Percentiles rank a stretch among this genome's conserved stretches.
Evolutionary conservation across 169 alveolate species (phyloP).

Genomic region (Plasmodium inui): DNA sequence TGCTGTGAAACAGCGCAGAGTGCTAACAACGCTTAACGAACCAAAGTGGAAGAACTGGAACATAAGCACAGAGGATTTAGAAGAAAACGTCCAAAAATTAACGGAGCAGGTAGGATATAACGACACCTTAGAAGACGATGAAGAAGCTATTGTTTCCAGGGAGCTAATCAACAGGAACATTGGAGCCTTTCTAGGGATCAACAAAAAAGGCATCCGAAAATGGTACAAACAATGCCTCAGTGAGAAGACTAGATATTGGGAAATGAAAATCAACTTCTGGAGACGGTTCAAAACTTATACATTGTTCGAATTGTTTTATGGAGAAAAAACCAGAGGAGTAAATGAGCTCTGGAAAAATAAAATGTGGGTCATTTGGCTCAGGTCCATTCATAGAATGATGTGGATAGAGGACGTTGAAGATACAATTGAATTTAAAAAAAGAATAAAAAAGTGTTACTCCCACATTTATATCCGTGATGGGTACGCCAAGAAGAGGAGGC

Average conservation of each 20-base stretch:
- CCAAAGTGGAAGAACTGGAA: neutral
- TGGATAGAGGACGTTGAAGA: conserved; percentile 32
- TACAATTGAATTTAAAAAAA: neutral
- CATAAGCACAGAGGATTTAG: neutral
- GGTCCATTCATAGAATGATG: neutral
- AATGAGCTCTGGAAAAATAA: conserved; percentile 8
- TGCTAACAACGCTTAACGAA: neutral
- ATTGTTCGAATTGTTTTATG: neutral
- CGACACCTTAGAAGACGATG: neutral
- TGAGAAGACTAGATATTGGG: conserved; percentile 10
- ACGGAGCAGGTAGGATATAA: neutral
- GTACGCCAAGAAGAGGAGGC: conserved; percentile 1
- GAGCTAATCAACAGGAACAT: neutral
- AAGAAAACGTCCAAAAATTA: neutral
- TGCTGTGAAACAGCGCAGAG: neutral
- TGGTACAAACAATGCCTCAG: conserved; percentile 7
- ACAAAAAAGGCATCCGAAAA: neutral
- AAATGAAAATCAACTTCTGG: neutral
- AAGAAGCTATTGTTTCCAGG: neutral
- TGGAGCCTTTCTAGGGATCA: neutral
- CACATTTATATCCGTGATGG: neutral
- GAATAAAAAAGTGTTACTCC: conserved; percentile 7
- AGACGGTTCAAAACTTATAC: neutral
- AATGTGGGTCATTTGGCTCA: conserved; percentile 11
- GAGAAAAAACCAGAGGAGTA: conserved; percentile 16